Evolutionary conservation across 2,329 filamentous ascomycete genomes (phyloP).

Genomic region (Colletotrichum paranaense): DNA sequence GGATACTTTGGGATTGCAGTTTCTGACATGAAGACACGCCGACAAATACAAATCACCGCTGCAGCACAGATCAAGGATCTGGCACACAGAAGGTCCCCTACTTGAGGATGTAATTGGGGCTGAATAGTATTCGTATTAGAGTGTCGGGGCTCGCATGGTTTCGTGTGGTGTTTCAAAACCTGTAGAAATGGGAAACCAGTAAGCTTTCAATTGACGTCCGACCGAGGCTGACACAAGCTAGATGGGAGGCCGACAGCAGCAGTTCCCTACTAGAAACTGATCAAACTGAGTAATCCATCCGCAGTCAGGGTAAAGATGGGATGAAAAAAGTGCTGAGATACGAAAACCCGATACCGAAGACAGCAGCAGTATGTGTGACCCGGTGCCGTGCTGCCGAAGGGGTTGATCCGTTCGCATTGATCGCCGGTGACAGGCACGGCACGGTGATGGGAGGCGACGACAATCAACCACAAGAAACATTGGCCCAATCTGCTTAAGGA

Average conservation of each 20-base stretch:
- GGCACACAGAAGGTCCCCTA: background rate
- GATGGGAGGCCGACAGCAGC: background rate
- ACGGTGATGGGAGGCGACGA: background rate
- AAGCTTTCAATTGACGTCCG: background rate
- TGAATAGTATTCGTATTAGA: constrained; percentile 2
- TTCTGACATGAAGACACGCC: background rate
- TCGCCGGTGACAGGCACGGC: background rate
- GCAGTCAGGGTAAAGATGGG: background rate
- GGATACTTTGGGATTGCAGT: background rate
- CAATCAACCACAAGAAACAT: background rate
- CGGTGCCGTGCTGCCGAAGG: background rate
- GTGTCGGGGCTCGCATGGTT: constrained; percentile 23
- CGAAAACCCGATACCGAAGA: background rate
- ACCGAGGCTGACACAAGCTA: constrained; percentile 9
- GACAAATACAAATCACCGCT: constrained; percentile 1
- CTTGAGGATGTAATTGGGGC: background rate
- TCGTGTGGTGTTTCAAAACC: constrained; percentile 20
- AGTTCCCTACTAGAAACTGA: background rate
- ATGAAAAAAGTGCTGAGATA: background rate
- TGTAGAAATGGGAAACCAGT: background rate
- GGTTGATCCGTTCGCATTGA: background rate
- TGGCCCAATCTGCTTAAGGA: background rate
- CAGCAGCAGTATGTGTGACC: background rate
- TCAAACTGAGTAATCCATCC: background rate
- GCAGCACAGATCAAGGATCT: background rate